Evolutionary conservation across 2,329 filamentous ascomycete species (phyloP).

Genomic region (Nemania bipapillata): DNA sequence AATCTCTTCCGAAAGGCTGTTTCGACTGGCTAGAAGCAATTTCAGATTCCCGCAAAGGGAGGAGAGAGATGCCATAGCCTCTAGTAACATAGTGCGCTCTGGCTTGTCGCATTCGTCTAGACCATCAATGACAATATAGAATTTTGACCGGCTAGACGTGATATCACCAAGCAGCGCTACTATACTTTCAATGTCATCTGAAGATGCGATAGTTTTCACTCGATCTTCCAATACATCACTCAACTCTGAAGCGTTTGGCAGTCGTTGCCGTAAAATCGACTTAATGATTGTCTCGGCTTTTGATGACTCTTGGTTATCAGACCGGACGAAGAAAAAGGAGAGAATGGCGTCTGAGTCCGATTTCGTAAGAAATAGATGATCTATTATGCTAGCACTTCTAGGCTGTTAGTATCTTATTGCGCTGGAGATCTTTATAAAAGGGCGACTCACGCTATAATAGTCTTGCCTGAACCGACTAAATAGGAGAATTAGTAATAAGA

Average conservation of each 20-base stretch:
- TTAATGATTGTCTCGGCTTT: constrained; percentile 40
- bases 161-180: neutral
- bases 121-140: neutral
- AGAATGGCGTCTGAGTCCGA: constrained; percentile 26
- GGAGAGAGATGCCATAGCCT: neutral
- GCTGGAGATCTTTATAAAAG: neutral
- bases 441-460: neutral
- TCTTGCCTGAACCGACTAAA: neutral
- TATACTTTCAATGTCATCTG: neutral
- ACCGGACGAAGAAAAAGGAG: constrained; percentile 46
- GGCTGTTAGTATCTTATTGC: neutral
- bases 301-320: constrained; percentile 39
- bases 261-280: constrained; percentile 43
- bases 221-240: constrained; percentile 20
- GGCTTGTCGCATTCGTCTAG: neutral
- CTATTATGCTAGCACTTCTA: constrained; percentile 39
- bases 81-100: neutral
- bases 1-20: constrained; percentile 5
- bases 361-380: constrained; percentile 36
- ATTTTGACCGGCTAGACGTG: neutral
- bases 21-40: neutral
- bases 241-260: constrained; percentile 24
- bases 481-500: neutral
- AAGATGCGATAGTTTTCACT: neutral
- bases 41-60: neutral